These are phyloP conservation scores for Trichoderma breve DNA, from an alignment of 2,329 filamentous ascomycete species.

Conservation along the genomic window DNA sequence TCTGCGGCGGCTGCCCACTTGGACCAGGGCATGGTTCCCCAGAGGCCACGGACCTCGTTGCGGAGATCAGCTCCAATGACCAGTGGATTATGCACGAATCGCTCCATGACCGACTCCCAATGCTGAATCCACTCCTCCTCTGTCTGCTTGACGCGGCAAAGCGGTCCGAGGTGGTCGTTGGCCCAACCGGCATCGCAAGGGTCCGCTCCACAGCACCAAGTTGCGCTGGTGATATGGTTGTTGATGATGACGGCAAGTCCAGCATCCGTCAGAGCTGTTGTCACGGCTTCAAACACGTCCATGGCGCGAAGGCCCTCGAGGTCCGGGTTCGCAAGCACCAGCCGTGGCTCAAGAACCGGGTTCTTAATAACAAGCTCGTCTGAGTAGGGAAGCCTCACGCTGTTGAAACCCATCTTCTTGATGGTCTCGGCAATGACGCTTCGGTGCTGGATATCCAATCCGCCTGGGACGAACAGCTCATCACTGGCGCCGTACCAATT, in stretches of 20 bases:
- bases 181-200: slow-evolving; percentile 66
- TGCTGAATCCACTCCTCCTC: slow-evolving; percentile 65
- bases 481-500: slow-evolving; percentile 74
- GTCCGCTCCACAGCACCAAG: slow-evolving; percentile 68
- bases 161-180: slow-evolving; percentile 59
- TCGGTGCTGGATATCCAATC: slow-evolving; percentile 62
- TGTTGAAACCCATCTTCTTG: slow-evolving; percentile 64
- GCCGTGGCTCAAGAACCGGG: slow-evolving; percentile 48
- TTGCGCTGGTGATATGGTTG: slow-evolving; percentile 67
- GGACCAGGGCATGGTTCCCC: slow-evolving; percentile 67
- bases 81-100: slow-evolving; percentile 55
- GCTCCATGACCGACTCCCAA: slow-evolving; percentile 64
- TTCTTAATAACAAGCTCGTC: slow-evolving; percentile 66
- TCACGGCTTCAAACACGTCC: slow-evolving; percentile 60
- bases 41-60: slow-evolving; percentile 67
- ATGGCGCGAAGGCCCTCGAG: slow-evolving; percentile 55
- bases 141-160: slow-evolving; percentile 61
- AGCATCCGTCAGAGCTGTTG: slow-evolving; percentile 57
- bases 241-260: slow-evolving; percentile 66
- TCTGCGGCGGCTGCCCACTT: slow-evolving; percentile 67
- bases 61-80: slow-evolving; percentile 66
- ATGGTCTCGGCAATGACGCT: slow-evolving; percentile 59
- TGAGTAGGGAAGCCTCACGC: slow-evolving; percentile 65
- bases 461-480: slow-evolving; percentile 62
- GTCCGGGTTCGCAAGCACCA: slow-evolving; percentile 59